Percentiles rank a stretch among this genome's conserved stretches.
Conservation (phyloP, 2,329 filamentous ascomycete genomes). For the Colletotrichum liriopes region DNA sequence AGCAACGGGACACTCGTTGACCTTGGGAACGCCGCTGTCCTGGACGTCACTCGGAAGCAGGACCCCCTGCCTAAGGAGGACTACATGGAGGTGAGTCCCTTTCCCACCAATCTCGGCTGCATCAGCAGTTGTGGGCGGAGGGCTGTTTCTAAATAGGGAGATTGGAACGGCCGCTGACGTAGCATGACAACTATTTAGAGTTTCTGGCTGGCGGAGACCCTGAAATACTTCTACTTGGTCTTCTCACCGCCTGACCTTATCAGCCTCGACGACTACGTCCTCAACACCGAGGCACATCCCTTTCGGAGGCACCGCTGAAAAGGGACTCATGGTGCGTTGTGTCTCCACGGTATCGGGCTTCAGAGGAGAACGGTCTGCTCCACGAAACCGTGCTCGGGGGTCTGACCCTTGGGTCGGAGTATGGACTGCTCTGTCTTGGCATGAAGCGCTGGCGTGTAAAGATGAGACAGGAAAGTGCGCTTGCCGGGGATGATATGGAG, state of each 20-base stretch:
- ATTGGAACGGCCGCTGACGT: not conserved
- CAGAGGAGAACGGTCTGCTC: not conserved
- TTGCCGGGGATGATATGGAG: not conserved
- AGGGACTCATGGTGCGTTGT: not conserved
- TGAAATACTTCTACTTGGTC: conserved; percentile 83
- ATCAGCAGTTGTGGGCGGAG: not conserved
- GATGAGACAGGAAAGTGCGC: not conserved
- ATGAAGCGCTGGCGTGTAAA: not conserved
- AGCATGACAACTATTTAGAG: conserved; percentile 61
- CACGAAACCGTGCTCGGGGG: no score
- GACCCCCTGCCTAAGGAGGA: conserved; percentile 63
- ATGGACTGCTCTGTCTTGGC: no score
- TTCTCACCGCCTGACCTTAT: conserved; percentile 76
- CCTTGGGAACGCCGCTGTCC: conserved; percentile 64
- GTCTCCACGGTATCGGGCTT: not conserved
- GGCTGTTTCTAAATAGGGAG: conserved; percentile 30
- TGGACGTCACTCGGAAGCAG: conserved; percentile 64
- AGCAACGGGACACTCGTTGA: conserved; percentile 62
- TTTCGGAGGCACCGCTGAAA: conserved; percentile 46
- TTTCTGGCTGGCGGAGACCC: conserved; percentile 81
- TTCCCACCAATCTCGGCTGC: no score
- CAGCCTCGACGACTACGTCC: conserved; percentile 78
- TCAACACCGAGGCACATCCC: conserved; percentile 70
- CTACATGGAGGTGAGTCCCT: conserved; percentile 51
- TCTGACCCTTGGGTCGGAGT: no score